Conservation (phyloP, 805 yeast genomes). For the Candida fluviatilis region DNA sequence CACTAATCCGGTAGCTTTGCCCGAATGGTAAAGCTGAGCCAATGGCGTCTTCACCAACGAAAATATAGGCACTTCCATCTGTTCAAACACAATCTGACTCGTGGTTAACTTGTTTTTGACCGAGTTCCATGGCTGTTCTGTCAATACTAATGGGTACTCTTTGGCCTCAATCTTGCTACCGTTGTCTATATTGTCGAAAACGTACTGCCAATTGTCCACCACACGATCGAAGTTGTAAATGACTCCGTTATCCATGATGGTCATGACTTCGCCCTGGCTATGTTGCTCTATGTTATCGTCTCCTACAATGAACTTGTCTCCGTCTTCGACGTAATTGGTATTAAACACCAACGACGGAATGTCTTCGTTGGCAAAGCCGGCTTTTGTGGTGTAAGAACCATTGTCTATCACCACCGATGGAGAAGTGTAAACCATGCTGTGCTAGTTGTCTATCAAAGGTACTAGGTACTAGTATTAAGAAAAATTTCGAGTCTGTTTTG, state of each 20-base stretch:
- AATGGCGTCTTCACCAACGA: conserved; percentile 73
- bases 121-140: conserved; percentile 71
- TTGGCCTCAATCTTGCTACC: conserved; percentile 40
- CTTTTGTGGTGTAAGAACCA: conserved; percentile 60
- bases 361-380: conserved; percentile 66
- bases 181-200: conserved; percentile 47
- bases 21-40: conserved; percentile 73
- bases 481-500: too few relatives aligned
- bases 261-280: conserved; percentile 49
- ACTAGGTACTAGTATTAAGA: too few relatives aligned
- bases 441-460: too few relatives aligned
- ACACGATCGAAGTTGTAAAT: conserved; percentile 73
- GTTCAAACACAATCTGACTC: conserved; percentile 72
- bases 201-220: conserved; percentile 62
- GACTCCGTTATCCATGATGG: conserved; percentile 58
- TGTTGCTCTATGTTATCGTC: conserved; percentile 43
- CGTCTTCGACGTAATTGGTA: conserved; percentile 44
- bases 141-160: conserved; percentile 63
- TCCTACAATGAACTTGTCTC: conserved; percentile 35
- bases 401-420: conserved; percentile 71
- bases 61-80: conserved; percentile 69
- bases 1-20: conserved; percentile 73
- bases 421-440: conserved; percentile 19
- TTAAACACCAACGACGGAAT: conserved; percentile 57
- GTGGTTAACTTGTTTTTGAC: conserved; percentile 52